Evolutionary conservation across 495 filamentous ascomycete genomes (phyloP).

Genomic region (Penicillium nucicola): DNA sequence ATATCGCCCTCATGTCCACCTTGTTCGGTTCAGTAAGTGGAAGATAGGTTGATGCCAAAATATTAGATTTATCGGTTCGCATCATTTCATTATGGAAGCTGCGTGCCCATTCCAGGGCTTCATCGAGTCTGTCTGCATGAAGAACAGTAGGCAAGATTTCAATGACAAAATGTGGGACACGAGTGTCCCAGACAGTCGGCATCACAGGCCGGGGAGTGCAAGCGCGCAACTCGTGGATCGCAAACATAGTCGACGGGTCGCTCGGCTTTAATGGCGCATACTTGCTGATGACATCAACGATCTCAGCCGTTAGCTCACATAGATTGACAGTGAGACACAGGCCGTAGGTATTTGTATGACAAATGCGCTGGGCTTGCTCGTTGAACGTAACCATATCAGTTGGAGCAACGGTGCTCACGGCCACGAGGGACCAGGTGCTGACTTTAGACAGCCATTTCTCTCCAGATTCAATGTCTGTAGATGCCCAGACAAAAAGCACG

Average conservation of each 20-base stretch:
- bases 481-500: constrained; percentile 15
- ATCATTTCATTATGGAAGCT: constrained; percentile 6
- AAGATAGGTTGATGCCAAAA: constrained; percentile 4
- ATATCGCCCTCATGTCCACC: constrained; percentile 3
- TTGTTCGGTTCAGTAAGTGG: constrained; percentile 1
- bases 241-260: constrained; percentile 3
- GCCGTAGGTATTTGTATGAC: not conserved
- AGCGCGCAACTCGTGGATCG: constrained; percentile 10
- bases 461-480: constrained; percentile 7
- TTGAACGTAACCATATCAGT: constrained; percentile 10
- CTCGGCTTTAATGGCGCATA: constrained; percentile 6
- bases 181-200: constrained; percentile 1
- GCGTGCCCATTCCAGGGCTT: constrained; percentile 5
- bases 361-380: not conserved
- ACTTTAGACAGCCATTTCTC: constrained; percentile 12
- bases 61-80: constrained; percentile 8
- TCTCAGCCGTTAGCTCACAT: constrained; percentile 9
- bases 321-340: not conserved
- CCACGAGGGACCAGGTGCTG: constrained; percentile 6
- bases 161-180: constrained; percentile 7
- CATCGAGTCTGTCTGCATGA: not conserved
- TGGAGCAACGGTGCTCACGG: constrained; percentile 4
- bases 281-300: constrained; percentile 9
- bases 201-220: not conserved
- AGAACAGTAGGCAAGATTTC: constrained; percentile 11